phyloP scores from a whole-genome alignment of 176 grass and related monocot genomes.

The Oryza coarctata region DNA sequence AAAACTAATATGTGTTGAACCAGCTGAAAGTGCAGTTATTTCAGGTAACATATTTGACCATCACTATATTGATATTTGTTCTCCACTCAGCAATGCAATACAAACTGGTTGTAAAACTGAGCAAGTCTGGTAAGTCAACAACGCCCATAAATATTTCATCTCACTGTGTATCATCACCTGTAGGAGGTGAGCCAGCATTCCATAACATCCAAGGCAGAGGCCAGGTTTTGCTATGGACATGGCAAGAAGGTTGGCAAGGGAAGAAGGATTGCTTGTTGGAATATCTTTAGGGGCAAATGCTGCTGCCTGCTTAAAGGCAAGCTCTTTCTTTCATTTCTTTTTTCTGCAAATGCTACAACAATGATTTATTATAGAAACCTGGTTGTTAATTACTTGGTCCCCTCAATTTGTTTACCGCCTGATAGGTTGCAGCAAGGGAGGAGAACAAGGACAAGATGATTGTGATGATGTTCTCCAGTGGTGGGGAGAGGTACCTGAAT shows the following conservation, averaged over 20 bases:
- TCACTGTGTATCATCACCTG: not conserved
- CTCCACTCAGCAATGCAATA: not conserved
- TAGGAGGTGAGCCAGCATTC: slow-evolving; percentile 55
- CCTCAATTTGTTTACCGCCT: slow-evolving; percentile 20
- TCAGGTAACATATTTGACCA: slow-evolving; percentile 48
- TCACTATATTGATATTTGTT: not conserved
- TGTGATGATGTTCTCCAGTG: slow-evolving; percentile 69
- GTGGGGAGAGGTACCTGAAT: slow-evolving; percentile 69
- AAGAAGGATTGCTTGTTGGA: slow-evolving; percentile 87
- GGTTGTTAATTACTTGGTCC: not conserved
- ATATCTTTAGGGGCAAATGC: slow-evolving; percentile 87
- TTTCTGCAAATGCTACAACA: not conserved
- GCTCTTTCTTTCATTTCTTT: not conserved
- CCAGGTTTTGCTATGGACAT: slow-evolving; percentile 65
- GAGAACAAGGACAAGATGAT: slow-evolving; percentile 80
- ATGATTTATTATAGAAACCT: slow-evolving; percentile 4
- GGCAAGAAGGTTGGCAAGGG: slow-evolving; percentile 71
- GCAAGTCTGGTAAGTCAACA: not conserved
- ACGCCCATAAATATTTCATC: not conserved
- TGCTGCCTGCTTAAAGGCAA: slow-evolving; percentile 74
- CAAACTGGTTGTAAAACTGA: not conserved
- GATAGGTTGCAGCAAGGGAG: slow-evolving; percentile 64
- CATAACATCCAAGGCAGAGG: slow-evolving; percentile 87
- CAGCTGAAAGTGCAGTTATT: slow-evolving; percentile 76
- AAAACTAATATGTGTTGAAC: slow-evolving; percentile 81